Base-by-base conservation (phyloP, 2,329 filamentous ascomycete species). In the Microcyclospora tardicrescens region DNA sequence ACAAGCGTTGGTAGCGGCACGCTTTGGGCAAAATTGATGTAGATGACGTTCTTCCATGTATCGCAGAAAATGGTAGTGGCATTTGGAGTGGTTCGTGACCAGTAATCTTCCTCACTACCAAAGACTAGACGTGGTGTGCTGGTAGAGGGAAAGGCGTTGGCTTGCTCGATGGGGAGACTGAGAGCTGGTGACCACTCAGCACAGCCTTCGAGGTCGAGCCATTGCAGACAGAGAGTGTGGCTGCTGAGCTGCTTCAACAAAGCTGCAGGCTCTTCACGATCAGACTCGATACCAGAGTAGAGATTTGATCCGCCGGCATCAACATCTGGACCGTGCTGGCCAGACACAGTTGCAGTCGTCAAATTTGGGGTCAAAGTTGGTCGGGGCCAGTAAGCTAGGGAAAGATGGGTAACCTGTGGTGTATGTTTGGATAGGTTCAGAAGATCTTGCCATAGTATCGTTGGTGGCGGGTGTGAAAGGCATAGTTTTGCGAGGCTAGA, bases 121-220 rank as follows among this genome's bases (percentile, higher is more conserved):
- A 24, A 8, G 19, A 24, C 19, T 4, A 8, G 19, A 24, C 19
- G 19, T 5, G 19, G 19, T 24, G 19, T 8, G 8, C 4, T 24
- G 19, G 19, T 8, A 24, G 27, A 8, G 27, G 33, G 8, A 37
- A 31, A n/a, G 28, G 29, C 13, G 28, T 34, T 19, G 28, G n/a
- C 13, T 36, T 16, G 16, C 10, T 28, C 33, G 31, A 34, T 40
- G n/a, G 49, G 46, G n/a, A 34, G 9, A 19, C 35, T 15, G 24
- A 79, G 52, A 0, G 73, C 71, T 12, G 62, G 59, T 27, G 70
- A 50, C 75, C 75, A 79, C 15, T 63, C 59, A 2, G 54, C 56
- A 48, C 75, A 79, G 8, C 75, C 74, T 52, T 77, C 71, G 1
- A 79, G 58, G 47, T 79, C 75, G 2, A 79, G 63, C 72, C 73